These are phyloP conservation scores for Gyromitra esculenta DNA, from an alignment of 2,329 filamentous ascomycete genomes.

Conservation along the genomic window DNA sequence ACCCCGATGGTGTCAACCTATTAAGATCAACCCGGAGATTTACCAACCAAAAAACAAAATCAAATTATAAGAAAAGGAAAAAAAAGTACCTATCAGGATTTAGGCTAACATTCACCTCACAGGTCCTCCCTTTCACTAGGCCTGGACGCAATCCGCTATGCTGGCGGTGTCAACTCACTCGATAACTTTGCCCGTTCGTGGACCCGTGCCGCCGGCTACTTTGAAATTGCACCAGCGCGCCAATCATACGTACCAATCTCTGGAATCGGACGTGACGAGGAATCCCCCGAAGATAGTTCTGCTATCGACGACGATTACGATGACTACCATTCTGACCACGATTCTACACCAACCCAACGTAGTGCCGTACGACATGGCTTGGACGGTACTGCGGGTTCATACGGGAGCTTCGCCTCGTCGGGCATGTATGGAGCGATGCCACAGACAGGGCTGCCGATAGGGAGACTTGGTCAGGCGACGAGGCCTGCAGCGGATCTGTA, in stretches of 20 bases:
- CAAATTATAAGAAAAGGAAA: background rate
- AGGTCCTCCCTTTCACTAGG: conserved; percentile 56
- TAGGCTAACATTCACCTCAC: conserved; percentile 26
- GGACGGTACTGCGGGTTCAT: conserved; percentile 60
- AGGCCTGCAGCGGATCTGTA: conserved; percentile 67
- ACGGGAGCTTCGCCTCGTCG: conserved; percentile 66
- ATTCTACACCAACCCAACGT: conserved; percentile 30
- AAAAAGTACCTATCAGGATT: conserved; percentile 4
- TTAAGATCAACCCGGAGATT: conserved; percentile 20
- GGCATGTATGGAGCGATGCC: conserved; percentile 44
- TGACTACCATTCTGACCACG: conserved; percentile 42
- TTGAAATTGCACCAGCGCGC: conserved; percentile 76
- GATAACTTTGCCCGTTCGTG: conserved; percentile 92
- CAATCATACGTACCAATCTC: conserved; percentile 50
- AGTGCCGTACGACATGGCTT: conserved; percentile 18
- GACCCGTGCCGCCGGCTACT: conserved; percentile 88
- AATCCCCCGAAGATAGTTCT: conserved; percentile 41
- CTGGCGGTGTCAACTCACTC: conserved; percentile 91
- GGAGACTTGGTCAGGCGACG: conserved; percentile 63
- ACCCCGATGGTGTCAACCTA: conserved; percentile 36
- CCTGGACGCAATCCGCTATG: conserved; percentile 64
- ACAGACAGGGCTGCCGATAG: conserved; percentile 45
- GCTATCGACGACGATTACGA: conserved; percentile 53
- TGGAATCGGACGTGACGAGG: conserved; percentile 45
- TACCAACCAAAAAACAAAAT: conserved; percentile 24